A percentile compares a stretch with the other conserved stretches of the same genome.
These are phyloP conservation scores for Trichoderma simmonsii DNA, from an alignment of 2,329 filamentous ascomycete genomes.

Conservation along the genomic window DNA sequence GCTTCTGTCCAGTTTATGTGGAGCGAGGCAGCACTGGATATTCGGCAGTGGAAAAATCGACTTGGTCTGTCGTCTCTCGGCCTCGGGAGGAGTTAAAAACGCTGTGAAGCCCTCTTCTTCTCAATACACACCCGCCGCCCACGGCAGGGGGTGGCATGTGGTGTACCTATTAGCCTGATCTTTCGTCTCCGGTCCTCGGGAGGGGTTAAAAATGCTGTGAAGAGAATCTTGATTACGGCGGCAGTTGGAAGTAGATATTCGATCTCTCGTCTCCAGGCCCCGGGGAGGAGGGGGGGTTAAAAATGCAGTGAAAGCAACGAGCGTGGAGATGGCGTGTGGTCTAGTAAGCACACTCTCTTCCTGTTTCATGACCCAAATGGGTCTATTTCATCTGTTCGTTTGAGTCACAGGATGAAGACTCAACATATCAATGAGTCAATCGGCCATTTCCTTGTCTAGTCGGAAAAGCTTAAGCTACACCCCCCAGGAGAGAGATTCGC, in stretches of 20 bases:
- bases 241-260: too few species aligned
- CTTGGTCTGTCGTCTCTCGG: neutral
- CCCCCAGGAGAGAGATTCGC: neutral
- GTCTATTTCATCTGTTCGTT: accelerated
- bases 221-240: too few species aligned
- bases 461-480: neutral
- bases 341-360: too few species aligned
- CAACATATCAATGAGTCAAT: neutral
- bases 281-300: neutral
- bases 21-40: neutral
- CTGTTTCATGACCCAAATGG: neutral
- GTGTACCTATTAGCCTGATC: too few species aligned
- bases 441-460: neutral
- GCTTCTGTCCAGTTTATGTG: neutral
- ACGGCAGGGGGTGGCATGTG: too few species aligned
- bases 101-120: too few species aligned
- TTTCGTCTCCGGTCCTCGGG: too few species aligned
- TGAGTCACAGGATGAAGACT: neutral
- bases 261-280: neutral
- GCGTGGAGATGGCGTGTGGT: too few species aligned
- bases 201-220: too few species aligned
- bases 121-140: too few species aligned
- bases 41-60: neutral
- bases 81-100: neutral
- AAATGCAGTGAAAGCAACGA: too few species aligned